These are phyloP conservation scores for Ogataea trehalophila DNA, from an alignment of 805 yeast species.

Conservation along the genomic window DNA sequence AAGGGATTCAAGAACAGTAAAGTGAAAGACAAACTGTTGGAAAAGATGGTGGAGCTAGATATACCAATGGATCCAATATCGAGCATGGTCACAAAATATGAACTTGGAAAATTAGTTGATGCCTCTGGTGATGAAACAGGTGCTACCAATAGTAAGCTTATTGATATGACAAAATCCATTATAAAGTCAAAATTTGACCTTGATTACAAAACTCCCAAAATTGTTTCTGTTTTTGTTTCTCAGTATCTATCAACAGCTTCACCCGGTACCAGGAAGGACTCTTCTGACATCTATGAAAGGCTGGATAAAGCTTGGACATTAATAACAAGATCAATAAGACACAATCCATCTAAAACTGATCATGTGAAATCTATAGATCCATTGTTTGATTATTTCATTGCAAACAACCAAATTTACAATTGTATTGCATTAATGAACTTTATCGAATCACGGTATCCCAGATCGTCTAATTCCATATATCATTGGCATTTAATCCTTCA, in stretches of 20 bases:
- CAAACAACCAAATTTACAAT: conserved; percentile 8
- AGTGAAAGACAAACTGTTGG: conserved; percentile 2
- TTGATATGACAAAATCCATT: background rate
- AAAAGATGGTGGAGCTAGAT: conserved; percentile 1
- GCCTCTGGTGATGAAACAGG: no score
- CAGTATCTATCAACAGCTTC: no score
- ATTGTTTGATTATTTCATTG: conserved; percentile 4
- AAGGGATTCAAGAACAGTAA: conserved; percentile 8
- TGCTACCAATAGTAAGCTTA: background rate
- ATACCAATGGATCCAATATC: conserved; percentile 2
- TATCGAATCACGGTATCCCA: conserved; percentile 2
- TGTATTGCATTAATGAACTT: conserved; percentile 13
- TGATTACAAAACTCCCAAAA: no score
- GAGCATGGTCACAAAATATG: no score
- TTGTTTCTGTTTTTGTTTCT: no score
- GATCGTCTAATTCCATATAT: background rate
- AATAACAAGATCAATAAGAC: conserved; percentile 1
- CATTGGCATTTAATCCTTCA: background rate
- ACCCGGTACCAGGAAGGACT: no score
- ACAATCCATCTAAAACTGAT: conserved; percentile 3
- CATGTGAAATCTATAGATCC: conserved; percentile 1
- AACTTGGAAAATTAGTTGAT: no score
- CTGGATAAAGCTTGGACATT: conserved; percentile 11
- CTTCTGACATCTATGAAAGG: background rate
- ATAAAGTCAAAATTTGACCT: no score